These are phyloP conservation scores for Orychophragmus violaceus DNA, from an alignment of 345 rosid genomes.

Conservation along the genomic window DNA sequence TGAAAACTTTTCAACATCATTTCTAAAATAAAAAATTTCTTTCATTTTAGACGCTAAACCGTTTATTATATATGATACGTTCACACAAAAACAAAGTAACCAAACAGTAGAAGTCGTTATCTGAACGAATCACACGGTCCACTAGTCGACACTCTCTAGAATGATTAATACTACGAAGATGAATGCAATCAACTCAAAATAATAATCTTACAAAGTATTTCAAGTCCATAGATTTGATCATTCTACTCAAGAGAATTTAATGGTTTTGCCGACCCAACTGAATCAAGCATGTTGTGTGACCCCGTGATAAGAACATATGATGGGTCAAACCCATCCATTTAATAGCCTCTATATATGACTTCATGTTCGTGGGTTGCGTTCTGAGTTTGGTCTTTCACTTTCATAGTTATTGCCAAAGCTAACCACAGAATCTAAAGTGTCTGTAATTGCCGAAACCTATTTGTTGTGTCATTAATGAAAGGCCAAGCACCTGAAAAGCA, in stretches of 20 bases:
- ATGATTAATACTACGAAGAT: background rate
- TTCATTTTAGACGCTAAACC: no score
- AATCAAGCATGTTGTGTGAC: constrained; percentile 22
- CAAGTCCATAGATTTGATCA: constrained; percentile 6
- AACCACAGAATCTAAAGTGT: constrained; percentile 12
- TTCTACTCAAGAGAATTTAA: background rate
- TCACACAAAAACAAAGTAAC: background rate
- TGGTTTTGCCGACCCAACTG: constrained; percentile 13
- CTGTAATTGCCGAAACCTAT: constrained; percentile 18
- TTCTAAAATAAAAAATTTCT: no score
- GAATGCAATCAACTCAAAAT: background rate
- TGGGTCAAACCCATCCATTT: constrained; percentile 26
- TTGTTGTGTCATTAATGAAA: constrained; percentile 11
- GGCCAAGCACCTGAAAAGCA: background rate
- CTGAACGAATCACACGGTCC: background rate
- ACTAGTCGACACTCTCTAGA: background rate
- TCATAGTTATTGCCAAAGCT: constrained; percentile 22
- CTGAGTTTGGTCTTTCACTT: constrained; percentile 3
- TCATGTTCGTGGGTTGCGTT: constrained; percentile 17
- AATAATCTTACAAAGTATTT: background rate
- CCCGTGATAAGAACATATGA: no score
- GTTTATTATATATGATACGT: background rate
- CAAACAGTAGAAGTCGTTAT: background rate
- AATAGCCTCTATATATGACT: constrained; percentile 19
- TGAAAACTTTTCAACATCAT: no score